Base-by-base conservation (phyloP, 495 filamentous ascomycete genomes). In the Xylaria intraflava region DNA sequence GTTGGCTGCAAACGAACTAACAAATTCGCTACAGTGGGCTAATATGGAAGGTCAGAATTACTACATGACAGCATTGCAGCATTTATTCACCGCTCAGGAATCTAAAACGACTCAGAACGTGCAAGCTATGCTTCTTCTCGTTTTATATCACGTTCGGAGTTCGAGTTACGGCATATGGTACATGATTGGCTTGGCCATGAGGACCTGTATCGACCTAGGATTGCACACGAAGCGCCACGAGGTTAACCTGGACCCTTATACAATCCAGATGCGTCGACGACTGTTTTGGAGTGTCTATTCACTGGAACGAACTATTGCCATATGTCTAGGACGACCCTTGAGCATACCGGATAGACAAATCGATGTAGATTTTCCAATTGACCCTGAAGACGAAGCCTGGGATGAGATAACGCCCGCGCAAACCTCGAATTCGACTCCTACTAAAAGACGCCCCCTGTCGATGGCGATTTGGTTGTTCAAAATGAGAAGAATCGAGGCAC, bases 231-330 rank as follows among this genome's bases (percentile, higher is more conserved):
- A 72, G 50, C 72, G 72, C 46, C 75, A 76, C 51, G 73, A 78
- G 49, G 67, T 62, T 44, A 72, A 68, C 40, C 58, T 79, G 27
- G 67, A 78, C 20, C 69, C 68, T 29, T 74, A 75, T 56, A 72
- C 71, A 1, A 69, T 70, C 3, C 75, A 79, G 45, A 70, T 77
- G 66, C 70, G 75, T 24, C 65, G 76, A 6, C 65, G 75, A 20
- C 66, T 80, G 0, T 80, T 80, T 42, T 80, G 76, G 76, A 78
- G 71, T 0, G 75, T 78, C 0, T 80, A 80, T 55, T 78, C 77
- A 40, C 63, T 80, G 3, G 76, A 80, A 54, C 49, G 76, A 42
- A 71, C 74, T 0, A 72, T 78, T 23, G 76, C 75, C 9, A 72
- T 78, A 62, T 77, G 73, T 4, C 68, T 78, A 11, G 77, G 76